These are phyloP conservation scores for Achlya hypogyna DNA, from an alignment of 352 stramenopile species.

Conservation along the genomic window DNA sequence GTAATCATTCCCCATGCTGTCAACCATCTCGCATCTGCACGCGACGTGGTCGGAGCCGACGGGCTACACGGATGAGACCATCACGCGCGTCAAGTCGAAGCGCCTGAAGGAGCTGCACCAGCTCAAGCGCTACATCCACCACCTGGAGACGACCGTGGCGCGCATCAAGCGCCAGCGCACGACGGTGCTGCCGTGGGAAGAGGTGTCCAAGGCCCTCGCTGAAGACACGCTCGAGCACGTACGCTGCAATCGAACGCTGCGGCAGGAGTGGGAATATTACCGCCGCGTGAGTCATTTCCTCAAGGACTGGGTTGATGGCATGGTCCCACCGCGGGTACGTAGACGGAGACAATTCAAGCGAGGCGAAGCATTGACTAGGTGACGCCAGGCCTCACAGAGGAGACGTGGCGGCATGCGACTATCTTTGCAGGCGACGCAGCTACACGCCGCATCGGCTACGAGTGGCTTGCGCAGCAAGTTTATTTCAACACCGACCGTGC, in stretches of 20 bases:
- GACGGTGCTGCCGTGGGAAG: neutral
- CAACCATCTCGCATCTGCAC: neutral
- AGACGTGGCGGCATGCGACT: neutral
- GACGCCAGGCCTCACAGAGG: neutral
- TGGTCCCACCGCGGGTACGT: neutral
- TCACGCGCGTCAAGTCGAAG: neutral
- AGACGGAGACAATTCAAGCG: neutral
- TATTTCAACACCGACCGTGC: neutral
- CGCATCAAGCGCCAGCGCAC: neutral
- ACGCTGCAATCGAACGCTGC: neutral
- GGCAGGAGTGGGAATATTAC: neutral
- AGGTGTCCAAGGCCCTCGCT: neutral
- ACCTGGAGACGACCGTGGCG: neutral
- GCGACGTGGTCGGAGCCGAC: too few species aligned
- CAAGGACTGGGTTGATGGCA: neutral
- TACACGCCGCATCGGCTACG: neutral
- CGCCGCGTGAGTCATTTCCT: neutral
- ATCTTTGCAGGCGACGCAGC: neutral
- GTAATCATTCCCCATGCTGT: too few species aligned
- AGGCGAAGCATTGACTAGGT: neutral
- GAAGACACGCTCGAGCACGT: slow-evolving; percentile 2
- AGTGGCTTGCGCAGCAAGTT: neutral
- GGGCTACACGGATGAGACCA: neutral
- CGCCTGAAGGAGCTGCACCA: neutral
- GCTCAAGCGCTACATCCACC: slow-evolving; percentile 4